phyloP scores from a whole-genome alignment of 108 stramenopile species.

The Fragilaria crotonensis region DNA sequence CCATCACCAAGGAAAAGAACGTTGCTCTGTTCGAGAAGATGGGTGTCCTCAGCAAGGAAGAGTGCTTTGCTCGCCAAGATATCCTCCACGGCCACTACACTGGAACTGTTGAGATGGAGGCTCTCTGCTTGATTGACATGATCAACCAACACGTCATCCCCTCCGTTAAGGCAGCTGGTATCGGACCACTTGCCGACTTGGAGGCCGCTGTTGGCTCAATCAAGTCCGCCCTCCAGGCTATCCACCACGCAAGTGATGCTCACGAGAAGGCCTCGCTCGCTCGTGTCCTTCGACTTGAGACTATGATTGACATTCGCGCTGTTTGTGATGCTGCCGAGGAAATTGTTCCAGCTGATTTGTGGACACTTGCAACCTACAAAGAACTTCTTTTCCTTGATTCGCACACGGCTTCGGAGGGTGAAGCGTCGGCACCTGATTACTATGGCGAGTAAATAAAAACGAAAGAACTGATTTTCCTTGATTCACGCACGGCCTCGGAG shows the following conservation, averaged over 20 bases:
- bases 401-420: constrained; percentile 29
- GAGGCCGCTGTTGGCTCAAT: constrained; percentile 53
- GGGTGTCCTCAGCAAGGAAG: constrained; percentile 76
- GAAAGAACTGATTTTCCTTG: constrained; percentile 89
- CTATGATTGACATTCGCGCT: constrained; percentile 90
- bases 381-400: constrained; percentile 87
- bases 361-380: constrained; percentile 95
- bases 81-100: constrained; percentile 91
- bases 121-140: constrained; percentile 86
- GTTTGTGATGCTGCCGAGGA: constrained; percentile 88
- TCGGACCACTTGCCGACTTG: constrained; percentile 65
- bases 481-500: constrained; percentile 43
- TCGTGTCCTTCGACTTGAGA: constrained; percentile 80
- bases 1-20: constrained; percentile 78
- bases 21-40: constrained; percentile 84
- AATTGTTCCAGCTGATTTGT: constrained; percentile 80
- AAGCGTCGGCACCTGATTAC: constrained; percentile 25
- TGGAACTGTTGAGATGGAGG: constrained; percentile 92
- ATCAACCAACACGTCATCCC: constrained; percentile 92
- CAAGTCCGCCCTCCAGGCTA: constrained; percentile 51
- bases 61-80: constrained; percentile 80
- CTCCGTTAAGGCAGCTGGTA: constrained; percentile 64
- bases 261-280: constrained; percentile 71
- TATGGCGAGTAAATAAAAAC: constrained; percentile 30
- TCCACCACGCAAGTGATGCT: constrained; percentile 54